Conservation (phyloP, 2,329 filamentous ascomycete genomes). For the Exophiala dermatitidis region DNA sequence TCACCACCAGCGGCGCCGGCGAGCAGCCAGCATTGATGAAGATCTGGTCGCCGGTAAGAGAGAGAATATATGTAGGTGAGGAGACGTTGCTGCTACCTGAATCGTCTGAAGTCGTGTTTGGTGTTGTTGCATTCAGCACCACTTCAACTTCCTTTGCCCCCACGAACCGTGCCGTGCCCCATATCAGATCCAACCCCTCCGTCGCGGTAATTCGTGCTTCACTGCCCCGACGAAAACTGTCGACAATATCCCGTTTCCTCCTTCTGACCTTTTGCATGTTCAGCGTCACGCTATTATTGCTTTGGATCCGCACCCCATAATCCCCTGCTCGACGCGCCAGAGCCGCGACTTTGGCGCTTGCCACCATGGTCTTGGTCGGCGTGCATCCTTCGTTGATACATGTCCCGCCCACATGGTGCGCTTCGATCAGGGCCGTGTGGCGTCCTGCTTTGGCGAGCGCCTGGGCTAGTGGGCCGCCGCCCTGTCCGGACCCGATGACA, state of each 20-base stretch:
- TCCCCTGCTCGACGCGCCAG: conserved; percentile 37
- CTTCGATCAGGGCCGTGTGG: conserved; percentile 44
- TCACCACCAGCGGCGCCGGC: conserved; percentile 19
- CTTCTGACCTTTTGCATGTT: conserved; percentile 47
- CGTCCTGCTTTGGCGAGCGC: conserved; percentile 42
- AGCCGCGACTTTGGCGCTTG: conserved; percentile 46
- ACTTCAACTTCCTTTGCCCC: conserved; percentile 37
- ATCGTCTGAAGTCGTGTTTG: too few species aligned
- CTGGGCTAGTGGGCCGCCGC: conserved; percentile 45
- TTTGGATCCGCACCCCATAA: conserved; percentile 40
- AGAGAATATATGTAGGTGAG: conserved; percentile 21
- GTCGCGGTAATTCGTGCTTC: conserved; percentile 38
- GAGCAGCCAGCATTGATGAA: conserved; percentile 27
- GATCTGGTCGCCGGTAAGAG: conserved; percentile 31
- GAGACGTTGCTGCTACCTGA: neutral
- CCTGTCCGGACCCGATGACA: conserved; percentile 49
- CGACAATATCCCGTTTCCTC: conserved; percentile 49
- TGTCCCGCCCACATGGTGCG: conserved; percentile 44
- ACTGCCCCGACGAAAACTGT: conserved; percentile 44
- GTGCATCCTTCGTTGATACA: conserved; percentile 53
- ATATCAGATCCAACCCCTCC: conserved; percentile 38
- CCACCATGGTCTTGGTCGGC: conserved; percentile 52
- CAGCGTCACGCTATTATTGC: conserved; percentile 31
- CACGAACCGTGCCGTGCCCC: conserved; percentile 42
- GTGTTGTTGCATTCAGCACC: conserved; percentile 4